Conservation (phyloP, 75 land plant species). For the Larix kaempferi region DNA sequence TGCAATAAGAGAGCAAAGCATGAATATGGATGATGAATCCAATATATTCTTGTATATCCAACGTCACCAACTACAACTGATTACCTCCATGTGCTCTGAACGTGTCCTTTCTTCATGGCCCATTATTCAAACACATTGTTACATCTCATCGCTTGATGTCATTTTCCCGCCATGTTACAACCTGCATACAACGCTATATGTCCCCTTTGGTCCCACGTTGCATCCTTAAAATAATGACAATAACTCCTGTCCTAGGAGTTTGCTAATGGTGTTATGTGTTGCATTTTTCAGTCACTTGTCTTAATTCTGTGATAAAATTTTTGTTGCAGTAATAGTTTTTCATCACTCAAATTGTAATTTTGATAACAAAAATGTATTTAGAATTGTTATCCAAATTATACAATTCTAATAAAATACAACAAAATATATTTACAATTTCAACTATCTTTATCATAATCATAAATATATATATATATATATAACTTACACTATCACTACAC, state of each 20-base stretch:
- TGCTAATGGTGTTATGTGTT: not conserved
- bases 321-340: not conserved
- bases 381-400: not conserved
- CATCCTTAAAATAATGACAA: not conserved
- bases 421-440: not conserved
- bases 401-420: not conserved
- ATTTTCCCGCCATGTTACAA: conserved; percentile 9
- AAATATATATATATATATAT: too few relatives aligned
- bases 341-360: not conserved
- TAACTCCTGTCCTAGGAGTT: not conserved
- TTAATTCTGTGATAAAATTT: not conserved
- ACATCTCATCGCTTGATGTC: not conserved
- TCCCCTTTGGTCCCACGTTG: conserved; percentile 7
- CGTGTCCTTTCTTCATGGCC: conserved; percentile 3
- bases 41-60: not conserved
- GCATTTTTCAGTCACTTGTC: not conserved
- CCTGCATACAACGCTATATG: not conserved
- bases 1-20: not conserved
- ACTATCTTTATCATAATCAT: too few relatives aligned
- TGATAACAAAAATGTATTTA: not conserved
- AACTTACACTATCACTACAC: too few relatives aligned
- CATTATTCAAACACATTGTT: not conserved
- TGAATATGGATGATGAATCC: not conserved
- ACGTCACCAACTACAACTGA: not conserved
- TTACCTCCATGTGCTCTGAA: conserved; percentile 10